phyloP scores from a whole-genome alignment of 78 protist species.

The Dictyostelium purpureum region DNA sequence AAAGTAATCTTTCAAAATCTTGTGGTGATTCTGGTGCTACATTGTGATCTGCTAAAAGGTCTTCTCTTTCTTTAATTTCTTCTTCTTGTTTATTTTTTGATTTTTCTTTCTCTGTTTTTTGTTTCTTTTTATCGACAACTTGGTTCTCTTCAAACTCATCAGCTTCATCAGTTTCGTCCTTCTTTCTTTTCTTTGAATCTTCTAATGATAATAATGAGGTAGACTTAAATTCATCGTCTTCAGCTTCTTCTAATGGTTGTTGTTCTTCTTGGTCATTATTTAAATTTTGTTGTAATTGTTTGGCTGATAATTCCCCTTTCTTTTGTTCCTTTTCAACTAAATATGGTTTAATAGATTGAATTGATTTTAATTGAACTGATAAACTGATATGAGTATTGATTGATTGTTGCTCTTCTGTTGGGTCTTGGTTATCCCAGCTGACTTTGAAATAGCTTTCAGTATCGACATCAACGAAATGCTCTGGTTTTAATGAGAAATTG shows the following conservation, averaged over 20 bases:
- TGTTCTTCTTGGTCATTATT: background rate
- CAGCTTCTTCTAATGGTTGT: background rate
- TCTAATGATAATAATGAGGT: background rate
- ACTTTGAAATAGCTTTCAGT: background rate
- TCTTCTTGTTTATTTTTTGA: conserved; percentile 16
- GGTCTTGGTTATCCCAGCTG: conserved; percentile 4
- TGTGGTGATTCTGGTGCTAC: conserved; percentile 82
- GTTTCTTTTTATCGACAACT: conserved; percentile 32
- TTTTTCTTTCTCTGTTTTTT: conserved; percentile 26
- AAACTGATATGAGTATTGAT: too few species aligned
- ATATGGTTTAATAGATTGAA: background rate
- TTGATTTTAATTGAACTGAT: background rate
- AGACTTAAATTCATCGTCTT: background rate
- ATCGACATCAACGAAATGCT: background rate
- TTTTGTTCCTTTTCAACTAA: background rate
- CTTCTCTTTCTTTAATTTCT: conserved; percentile 50
- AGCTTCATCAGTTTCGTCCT: background rate
- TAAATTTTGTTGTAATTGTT: background rate
- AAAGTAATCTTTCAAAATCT: conserved; percentile 95
- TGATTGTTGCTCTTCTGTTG: background rate
- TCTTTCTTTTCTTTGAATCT: conserved; percentile 1
- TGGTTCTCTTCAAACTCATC: conserved; percentile 36
- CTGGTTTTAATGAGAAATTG: background rate
- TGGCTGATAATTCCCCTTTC: background rate
- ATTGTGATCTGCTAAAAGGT: conserved; percentile 32